Evolutionary conservation across 495 filamentous ascomycete species (phyloP).

Genomic region (Xylaria sp.): DNA sequence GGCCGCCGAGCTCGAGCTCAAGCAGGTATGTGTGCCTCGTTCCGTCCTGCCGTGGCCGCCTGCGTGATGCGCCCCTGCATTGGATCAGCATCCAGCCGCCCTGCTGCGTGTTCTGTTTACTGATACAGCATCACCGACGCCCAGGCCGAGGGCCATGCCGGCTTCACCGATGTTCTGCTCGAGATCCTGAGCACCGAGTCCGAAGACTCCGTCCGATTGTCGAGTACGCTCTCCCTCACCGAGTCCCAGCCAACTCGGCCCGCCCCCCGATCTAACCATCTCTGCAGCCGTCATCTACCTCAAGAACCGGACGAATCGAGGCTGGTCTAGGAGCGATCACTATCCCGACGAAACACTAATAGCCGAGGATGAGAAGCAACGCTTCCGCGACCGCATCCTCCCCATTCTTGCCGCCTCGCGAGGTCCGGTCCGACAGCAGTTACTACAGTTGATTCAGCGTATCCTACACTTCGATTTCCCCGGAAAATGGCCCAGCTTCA

Average conservation of each 20-base stretch:
- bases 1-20: slow-evolving; percentile 90
- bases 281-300: slow-evolving; percentile 89
- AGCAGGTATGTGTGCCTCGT: slow-evolving; percentile 71
- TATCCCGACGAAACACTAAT: slow-evolving; percentile 69
- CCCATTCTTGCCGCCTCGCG: slow-evolving; percentile 84
- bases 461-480: slow-evolving; percentile 96
- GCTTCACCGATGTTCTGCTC: slow-evolving; percentile 88
- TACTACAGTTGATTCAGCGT: slow-evolving; percentile 92
- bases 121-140: slow-evolving; percentile 17
- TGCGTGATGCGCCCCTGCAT: slow-evolving; percentile 24
- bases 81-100: background rate
- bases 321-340: slow-evolving; percentile 84
- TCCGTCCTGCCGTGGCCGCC: slow-evolving; percentile 23
- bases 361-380: slow-evolving; percentile 85
- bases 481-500: slow-evolving; percentile 88
- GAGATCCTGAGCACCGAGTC: slow-evolving; percentile 90
- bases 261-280: slow-evolving; percentile 28
- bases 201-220: slow-evolving; percentile 80
- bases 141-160: slow-evolving; percentile 89
- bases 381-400: slow-evolving; percentile 84
- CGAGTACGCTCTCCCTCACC: slow-evolving; percentile 66
- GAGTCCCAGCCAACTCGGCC: slow-evolving; percentile 21
- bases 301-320: slow-evolving; percentile 93
- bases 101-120: slow-evolving; percentile 12
- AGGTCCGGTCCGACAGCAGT: slow-evolving; percentile 82